These are phyloP conservation scores for Penicillium hesseltinei DNA, from an alignment of 2,329 filamentous ascomycete genomes.

Conservation along the genomic window DNA sequence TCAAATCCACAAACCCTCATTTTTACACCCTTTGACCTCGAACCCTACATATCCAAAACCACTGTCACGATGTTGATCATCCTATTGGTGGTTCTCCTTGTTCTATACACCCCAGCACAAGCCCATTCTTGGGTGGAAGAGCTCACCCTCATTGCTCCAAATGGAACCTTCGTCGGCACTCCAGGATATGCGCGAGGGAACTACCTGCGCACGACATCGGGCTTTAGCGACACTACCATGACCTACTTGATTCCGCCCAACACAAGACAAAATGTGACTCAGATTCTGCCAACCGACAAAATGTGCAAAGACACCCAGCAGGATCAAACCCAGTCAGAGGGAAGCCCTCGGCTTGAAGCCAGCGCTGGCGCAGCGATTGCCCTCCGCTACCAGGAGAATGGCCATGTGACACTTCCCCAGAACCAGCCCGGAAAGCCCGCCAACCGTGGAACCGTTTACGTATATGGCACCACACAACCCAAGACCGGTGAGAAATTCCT, in stretches of 20 bases:
- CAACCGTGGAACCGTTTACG: slow-evolving; percentile 69
- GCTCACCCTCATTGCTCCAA: slow-evolving; percentile 66
- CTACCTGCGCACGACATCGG: slow-evolving; percentile 55
- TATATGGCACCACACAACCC: slow-evolving; percentile 68
- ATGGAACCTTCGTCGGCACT: slow-evolving; percentile 69
- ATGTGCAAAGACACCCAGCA: slow-evolving; percentile 66
- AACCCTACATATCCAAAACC: background rate
- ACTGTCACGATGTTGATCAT: slow-evolving; percentile 6
- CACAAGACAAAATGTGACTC: slow-evolving; percentile 49
- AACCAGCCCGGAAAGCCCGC: slow-evolving; percentile 59
- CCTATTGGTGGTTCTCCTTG: slow-evolving; percentile 21
- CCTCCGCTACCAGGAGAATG: slow-evolving; percentile 70
- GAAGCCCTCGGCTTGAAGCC: slow-evolving; percentile 62
- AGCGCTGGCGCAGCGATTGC: slow-evolving; percentile 63
- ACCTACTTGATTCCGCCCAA: slow-evolving; percentile 62
- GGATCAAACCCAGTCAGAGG: slow-evolving; percentile 56
- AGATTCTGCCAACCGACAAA: slow-evolving; percentile 50
- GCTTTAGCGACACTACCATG: slow-evolving; percentile 59
- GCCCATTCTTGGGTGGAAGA: slow-evolving; percentile 85
- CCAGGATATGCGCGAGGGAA: slow-evolving; percentile 75
- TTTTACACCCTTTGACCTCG: background rate
- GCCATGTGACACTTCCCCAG: slow-evolving; percentile 65
- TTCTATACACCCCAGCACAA: slow-evolving; percentile 27
- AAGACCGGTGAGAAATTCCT: slow-evolving; percentile 58
- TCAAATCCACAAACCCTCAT: slow-evolving; percentile 3